Evolutionary conservation across 306 rosid species (phyloP).

Genomic region (Gillenia trifoliata): DNA sequence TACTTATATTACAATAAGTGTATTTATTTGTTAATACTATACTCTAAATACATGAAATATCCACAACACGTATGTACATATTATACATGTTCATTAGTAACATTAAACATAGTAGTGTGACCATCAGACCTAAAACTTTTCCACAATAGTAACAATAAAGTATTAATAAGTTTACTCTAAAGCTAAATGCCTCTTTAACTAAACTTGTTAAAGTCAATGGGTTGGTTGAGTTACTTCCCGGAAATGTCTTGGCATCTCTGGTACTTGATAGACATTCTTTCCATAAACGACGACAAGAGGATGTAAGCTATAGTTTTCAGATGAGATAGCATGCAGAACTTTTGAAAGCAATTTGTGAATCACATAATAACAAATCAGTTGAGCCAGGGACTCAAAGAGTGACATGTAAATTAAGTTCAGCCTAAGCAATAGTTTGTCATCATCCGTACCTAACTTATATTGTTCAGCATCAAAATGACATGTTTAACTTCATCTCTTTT

Average conservation of each 20-base stretch:
- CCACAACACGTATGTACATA: neutral
- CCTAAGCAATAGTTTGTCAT: neutral
- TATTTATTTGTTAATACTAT: neutral
- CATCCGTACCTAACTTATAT: neutral
- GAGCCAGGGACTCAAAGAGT: neutral
- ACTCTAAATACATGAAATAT: too few species aligned
- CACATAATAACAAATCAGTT: neutral
- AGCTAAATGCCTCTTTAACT: neutral
- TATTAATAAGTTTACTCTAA: neutral
- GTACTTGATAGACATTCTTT: neutral
- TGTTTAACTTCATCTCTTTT: neutral
- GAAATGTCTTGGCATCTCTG: neutral
- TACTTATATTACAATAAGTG: neutral
- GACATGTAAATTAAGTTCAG: conserved; percentile 6
- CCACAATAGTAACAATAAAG: neutral
- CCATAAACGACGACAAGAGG: neutral
- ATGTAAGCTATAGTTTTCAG: conserved; percentile 4
- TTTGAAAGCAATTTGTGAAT: neutral
- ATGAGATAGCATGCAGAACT: neutral
- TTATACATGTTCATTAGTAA: neutral
- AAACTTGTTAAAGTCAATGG: neutral
- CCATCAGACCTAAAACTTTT: neutral
- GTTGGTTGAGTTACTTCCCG: conserved; percentile 2
- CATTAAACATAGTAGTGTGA: neutral
- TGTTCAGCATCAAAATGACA: neutral